These are phyloP conservation scores for Ophiostoma piceae DNA, from an alignment of 2,329 filamentous ascomycete genomes.

Conservation along the genomic window DNA sequence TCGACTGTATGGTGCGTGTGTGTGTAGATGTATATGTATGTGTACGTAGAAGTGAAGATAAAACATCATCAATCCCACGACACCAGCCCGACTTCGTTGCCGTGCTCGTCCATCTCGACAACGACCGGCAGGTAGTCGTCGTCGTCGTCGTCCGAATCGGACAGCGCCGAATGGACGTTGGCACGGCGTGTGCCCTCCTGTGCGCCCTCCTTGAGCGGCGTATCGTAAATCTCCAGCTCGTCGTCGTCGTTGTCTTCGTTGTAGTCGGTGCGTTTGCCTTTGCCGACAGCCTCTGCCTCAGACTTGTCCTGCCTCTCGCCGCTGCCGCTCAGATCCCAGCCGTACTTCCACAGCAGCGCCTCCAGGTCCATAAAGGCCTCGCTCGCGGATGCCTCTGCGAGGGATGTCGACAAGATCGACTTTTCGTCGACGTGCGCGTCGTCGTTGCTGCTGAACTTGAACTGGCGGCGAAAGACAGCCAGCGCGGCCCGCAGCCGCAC, in stretches of 20 bases:
- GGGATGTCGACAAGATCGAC: constrained; percentile 30
- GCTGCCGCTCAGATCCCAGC: constrained; percentile 52
- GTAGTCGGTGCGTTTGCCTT: constrained; percentile 34
- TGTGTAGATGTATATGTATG: neutral
- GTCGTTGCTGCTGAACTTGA: constrained; percentile 34
- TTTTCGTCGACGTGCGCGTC: constrained; percentile 7
- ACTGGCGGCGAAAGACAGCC: constrained; percentile 49
- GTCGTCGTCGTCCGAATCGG: constrained; percentile 25
- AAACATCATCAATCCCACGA: constrained; percentile 38
- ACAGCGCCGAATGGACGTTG: constrained; percentile 15
- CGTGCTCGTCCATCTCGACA: constrained; percentile 49
- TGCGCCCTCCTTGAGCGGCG: constrained; percentile 10
- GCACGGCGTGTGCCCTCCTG: constrained; percentile 9
- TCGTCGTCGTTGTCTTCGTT: constrained; percentile 15
- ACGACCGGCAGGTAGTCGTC: constrained; percentile 50
- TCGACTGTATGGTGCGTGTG: neutral
- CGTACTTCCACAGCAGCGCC: constrained; percentile 43
- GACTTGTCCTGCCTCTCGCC: constrained; percentile 39
- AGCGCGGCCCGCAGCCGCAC: constrained; percentile 43
- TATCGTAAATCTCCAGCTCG: constrained; percentile 20
- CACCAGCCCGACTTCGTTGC: constrained; percentile 48
- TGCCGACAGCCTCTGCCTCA: neutral
- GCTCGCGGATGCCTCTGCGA: constrained; percentile 46
- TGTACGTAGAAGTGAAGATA: neutral
- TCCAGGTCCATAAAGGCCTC: constrained; percentile 48